Percentiles rank a stretch among this genome's conserved stretches.
Conservation (phyloP, 2,329 filamentous ascomycete genomes). For the Didymella arachidicola region DNA sequence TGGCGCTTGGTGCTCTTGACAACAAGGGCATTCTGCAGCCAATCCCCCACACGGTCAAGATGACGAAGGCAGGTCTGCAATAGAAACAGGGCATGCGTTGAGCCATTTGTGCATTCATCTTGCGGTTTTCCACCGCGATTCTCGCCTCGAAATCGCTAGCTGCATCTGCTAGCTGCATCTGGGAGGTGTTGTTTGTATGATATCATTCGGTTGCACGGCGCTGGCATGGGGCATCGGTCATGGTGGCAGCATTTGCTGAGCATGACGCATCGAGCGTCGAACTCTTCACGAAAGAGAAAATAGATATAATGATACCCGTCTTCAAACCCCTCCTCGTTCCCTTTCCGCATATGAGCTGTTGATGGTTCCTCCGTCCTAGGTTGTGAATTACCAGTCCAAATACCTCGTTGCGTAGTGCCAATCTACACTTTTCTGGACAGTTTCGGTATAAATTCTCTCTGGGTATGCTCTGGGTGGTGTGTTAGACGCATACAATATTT, state of each 20-base stretch:
- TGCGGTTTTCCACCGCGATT: not conserved
- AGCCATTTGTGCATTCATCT: not conserved
- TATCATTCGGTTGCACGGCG: constrained; percentile 9
- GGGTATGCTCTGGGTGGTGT: not conserved
- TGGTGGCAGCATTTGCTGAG: not conserved
- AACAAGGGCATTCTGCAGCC: constrained; percentile 91
- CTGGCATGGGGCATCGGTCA: not conserved
- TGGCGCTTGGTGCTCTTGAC: constrained; percentile 78
- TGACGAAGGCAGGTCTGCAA: constrained; percentile 77
- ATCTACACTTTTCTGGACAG: not conserved
- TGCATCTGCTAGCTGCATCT: not conserved
- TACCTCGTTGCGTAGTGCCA: not conserved
- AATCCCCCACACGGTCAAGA: constrained; percentile 86
- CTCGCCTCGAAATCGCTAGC: not conserved
- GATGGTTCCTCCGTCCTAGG: not conserved
- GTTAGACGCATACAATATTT: not conserved
- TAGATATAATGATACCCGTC: constrained; percentile 4
- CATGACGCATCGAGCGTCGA: not conserved
- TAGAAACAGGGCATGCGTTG: constrained; percentile 14
- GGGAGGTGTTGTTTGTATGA: constrained; percentile 16
- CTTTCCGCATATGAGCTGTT: not conserved
- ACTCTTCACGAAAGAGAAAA: not conserved
- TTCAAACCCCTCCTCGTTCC: not conserved
- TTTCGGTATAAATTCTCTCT: not conserved
- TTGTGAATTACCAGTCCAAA: not conserved